phyloP scores from a whole-genome alignment of 176 grass and related monocot genomes.

The Sorghum bicolor region DNA sequence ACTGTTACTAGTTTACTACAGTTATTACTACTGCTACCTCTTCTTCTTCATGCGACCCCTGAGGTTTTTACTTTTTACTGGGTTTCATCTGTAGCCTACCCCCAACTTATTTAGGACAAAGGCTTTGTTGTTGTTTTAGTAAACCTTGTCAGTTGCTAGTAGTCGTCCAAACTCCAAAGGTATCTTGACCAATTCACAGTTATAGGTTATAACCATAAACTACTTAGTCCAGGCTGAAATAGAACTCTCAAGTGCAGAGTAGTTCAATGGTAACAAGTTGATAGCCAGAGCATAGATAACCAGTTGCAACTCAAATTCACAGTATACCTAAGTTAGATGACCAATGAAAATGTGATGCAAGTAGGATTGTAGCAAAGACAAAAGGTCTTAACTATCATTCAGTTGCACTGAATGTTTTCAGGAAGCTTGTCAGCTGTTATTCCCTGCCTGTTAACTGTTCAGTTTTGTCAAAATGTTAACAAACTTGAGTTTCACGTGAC shows the following conservation, averaged over 20 bases:
- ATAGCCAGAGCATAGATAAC: neutral
- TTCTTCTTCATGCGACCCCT: neutral
- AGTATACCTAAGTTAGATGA: neutral
- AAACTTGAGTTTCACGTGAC: neutral
- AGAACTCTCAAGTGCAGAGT: neutral
- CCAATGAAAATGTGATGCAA: neutral
- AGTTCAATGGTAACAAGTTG: neutral
- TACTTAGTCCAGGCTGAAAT: neutral
- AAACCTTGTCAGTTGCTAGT: neutral
- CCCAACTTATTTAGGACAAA: neutral
- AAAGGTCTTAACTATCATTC: neutral
- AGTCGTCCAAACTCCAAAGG: neutral
- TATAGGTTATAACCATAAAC: neutral
- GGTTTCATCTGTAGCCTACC: neutral
- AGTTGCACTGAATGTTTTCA: neutral
- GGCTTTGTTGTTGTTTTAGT: neutral
- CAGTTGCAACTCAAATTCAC: neutral
- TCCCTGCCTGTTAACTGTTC: neutral
- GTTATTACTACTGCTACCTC: neutral
- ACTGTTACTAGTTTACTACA: too few relatives aligned
- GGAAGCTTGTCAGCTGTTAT: neutral
- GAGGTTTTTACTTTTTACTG: neutral
- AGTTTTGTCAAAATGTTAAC: neutral
- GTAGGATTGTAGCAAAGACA: neutral
- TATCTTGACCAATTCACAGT: neutral